Percentiles rank a stretch among this genome's conserved stretches.
Conservation (phyloP, 163 green algal species). For the Prototheca wickerhamii region DNA sequence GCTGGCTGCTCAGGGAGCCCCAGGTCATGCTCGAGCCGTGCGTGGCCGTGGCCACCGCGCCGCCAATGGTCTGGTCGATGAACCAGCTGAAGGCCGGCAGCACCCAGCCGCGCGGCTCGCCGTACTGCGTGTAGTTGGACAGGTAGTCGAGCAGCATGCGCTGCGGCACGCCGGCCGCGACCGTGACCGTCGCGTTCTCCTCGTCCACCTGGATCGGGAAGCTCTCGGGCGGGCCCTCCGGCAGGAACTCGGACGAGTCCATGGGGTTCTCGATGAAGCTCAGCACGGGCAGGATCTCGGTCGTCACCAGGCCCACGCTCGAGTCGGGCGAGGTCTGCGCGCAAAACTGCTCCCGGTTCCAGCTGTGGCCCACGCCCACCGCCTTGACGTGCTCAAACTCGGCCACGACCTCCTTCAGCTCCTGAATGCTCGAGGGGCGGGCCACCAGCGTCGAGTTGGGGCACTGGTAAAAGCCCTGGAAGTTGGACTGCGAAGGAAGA, state of each 20-base stretch:
- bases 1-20: constrained; percentile 52
- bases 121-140: constrained; percentile 17
- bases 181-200: constrained; percentile 28
- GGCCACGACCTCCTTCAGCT: constrained; percentile 4
- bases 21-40: constrained; percentile 67
- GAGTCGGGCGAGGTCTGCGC: constrained; percentile 12
- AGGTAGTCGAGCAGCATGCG: constrained; percentile 45
- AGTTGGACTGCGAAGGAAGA: too few relatives aligned
- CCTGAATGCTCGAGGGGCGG: not conserved
- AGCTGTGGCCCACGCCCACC: constrained; percentile 39
- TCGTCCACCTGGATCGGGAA: constrained; percentile 40
- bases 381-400: constrained; percentile 31
- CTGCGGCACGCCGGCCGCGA: constrained; percentile 39
- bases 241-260: constrained; percentile 9
- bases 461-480: constrained; percentile 34
- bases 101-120: constrained; percentile 25
- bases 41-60: constrained; percentile 70
- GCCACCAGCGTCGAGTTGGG: not conserved
- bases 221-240: not conserved
- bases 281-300: constrained; percentile 23
- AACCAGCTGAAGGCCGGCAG: constrained; percentile 48
- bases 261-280: constrained; percentile 16
- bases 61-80: constrained; percentile 79
- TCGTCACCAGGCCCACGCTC: constrained; percentile 42
- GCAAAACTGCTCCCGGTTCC: constrained; percentile 47